These are phyloP conservation scores for Hypoxylon rickii DNA, from an alignment of 495 filamentous ascomycete species.

Conservation along the genomic window DNA sequence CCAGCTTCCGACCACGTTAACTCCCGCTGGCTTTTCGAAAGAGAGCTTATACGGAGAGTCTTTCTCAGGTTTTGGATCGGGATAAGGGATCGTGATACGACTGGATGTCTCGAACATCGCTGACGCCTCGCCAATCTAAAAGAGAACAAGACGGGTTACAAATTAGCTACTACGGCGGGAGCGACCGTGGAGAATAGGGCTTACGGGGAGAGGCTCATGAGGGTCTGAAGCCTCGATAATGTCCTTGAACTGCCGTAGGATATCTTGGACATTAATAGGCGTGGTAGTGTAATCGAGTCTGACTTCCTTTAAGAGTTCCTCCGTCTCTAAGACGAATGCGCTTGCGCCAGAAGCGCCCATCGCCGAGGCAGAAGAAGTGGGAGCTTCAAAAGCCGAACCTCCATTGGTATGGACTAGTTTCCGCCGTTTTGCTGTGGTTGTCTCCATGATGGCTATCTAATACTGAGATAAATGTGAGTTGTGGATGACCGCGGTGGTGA, in stretches of 20 bases:
- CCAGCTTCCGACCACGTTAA: constrained; percentile 92
- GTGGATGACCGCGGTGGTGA: no score
- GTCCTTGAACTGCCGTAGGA: constrained; percentile 71
- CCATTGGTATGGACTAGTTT: constrained; percentile 49
- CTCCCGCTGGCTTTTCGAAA: constrained; percentile 72
- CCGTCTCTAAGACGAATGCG: constrained; percentile 85
- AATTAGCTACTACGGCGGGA: not conserved
- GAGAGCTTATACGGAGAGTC: constrained; percentile 79
- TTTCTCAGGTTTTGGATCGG: constrained; percentile 71
- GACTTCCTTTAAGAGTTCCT: constrained; percentile 76
- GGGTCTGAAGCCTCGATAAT: constrained; percentile 71
- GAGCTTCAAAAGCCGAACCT: constrained; percentile 36
- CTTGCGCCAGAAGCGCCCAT: constrained; percentile 51
- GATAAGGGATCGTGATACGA: constrained; percentile 77
- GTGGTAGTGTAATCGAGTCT: constrained; percentile 69
- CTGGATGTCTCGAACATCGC: constrained; percentile 65
- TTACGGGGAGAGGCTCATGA: constrained; percentile 60
- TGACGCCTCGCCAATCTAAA: constrained; percentile 68
- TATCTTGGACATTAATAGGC: constrained; percentile 66
- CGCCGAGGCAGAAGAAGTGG: constrained; percentile 27
- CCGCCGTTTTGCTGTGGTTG: constrained; percentile 51
- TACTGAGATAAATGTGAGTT: not conserved
- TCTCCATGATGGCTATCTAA: constrained; percentile 42
- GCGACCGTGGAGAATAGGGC: not conserved
- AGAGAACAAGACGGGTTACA: constrained; percentile 21